Conservation (phyloP, 1,284 basidiomycete genomes). For the Ganoderma lingzhi region DNA sequence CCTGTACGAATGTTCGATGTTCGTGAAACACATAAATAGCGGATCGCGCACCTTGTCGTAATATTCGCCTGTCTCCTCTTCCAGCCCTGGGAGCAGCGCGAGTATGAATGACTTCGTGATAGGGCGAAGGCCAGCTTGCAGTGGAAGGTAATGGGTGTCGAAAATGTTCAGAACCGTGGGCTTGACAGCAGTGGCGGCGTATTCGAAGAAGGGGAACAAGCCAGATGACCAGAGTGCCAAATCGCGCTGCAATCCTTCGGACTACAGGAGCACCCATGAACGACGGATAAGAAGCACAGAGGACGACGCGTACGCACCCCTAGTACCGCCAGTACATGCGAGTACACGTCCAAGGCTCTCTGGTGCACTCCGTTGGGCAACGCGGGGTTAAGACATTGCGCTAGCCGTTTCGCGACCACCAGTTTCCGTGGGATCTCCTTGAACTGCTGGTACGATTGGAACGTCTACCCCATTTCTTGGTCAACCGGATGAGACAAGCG, state of each 20-base stretch:
- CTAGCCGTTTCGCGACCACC: conserved; percentile 92
- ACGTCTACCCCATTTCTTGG: conserved; percentile 63
- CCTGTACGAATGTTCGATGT: conserved; percentile 75
- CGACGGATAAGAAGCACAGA: too few relatives aligned
- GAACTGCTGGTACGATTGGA: conserved; percentile 92
- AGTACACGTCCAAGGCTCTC: conserved; percentile 94
- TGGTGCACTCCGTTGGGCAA: conserved; percentile 97
- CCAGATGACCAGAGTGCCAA: conserved; percentile 96
- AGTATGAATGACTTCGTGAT: conserved; percentile 95
- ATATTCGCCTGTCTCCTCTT: conserved; percentile 96
- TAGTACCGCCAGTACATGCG: conserved; percentile 89
- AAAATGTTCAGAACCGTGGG: conserved; percentile 89
- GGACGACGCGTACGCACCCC: conserved; percentile 68
- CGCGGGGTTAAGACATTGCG: conserved; percentile 97
- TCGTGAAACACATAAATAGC: neutral
- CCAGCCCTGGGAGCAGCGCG: conserved; percentile 91
- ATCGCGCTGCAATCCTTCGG: conserved; percentile 89
- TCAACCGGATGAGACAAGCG: neutral
- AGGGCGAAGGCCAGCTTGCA: conserved; percentile 85
- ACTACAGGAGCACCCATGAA: conserved; percentile 51
- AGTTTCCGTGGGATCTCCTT: conserved; percentile 96
- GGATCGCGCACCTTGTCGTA: conserved; percentile 82
- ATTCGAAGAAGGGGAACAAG: conserved; percentile 98
- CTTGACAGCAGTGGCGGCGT: conserved; percentile 94
- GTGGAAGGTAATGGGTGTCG: conserved; percentile 90